These are phyloP conservation scores for Naganishia vishniacii DNA, from an alignment of 768 basidiomycete species.

Conservation along the genomic window DNA sequence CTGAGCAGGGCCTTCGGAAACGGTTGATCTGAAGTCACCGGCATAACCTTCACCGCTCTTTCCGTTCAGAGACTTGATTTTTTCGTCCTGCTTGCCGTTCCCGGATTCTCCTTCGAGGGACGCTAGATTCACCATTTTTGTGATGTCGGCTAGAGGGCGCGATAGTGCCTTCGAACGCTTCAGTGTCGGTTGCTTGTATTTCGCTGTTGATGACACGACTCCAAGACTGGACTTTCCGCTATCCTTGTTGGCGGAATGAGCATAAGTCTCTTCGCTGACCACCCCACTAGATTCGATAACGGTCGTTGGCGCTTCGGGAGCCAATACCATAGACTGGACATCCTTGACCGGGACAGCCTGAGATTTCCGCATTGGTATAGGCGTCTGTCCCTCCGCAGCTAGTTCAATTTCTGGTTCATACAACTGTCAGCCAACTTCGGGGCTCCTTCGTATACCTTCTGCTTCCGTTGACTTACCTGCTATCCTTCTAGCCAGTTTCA, in stretches of 20 bases:
- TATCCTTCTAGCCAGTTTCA: constrained; percentile 81
- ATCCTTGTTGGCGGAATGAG: no score
- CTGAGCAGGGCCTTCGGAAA: neutral
- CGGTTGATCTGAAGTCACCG: neutral
- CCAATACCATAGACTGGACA: no score
- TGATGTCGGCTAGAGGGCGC: constrained; percentile 7
- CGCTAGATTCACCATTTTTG: constrained; percentile 2
- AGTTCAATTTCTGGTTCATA: constrained; percentile 33
- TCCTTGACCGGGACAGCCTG: no score
- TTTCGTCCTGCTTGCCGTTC: neutral
- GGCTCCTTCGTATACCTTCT: neutral
- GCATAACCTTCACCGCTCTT: no score
- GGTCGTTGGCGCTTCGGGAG: no score
- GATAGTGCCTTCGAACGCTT: constrained; percentile 21
- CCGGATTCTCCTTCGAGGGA: neutral
- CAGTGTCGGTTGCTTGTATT: constrained; percentile 15
- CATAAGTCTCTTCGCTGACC: no score
- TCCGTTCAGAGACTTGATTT: neutral
- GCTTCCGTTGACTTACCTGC: constrained; percentile 44
- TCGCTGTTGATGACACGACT: neutral
- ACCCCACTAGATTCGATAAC: no score
- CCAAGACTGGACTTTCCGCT: no score
- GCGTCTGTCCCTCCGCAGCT: constrained; percentile 29
- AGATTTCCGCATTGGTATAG: constrained; percentile 24
- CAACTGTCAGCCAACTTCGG: neutral